A percentile compares a stretch with the other conserved stretches of the same genome.
These are phyloP conservation scores for Syzygium syzygioides DNA, from an alignment of 441 rosid species.

Conservation along the genomic window DNA sequence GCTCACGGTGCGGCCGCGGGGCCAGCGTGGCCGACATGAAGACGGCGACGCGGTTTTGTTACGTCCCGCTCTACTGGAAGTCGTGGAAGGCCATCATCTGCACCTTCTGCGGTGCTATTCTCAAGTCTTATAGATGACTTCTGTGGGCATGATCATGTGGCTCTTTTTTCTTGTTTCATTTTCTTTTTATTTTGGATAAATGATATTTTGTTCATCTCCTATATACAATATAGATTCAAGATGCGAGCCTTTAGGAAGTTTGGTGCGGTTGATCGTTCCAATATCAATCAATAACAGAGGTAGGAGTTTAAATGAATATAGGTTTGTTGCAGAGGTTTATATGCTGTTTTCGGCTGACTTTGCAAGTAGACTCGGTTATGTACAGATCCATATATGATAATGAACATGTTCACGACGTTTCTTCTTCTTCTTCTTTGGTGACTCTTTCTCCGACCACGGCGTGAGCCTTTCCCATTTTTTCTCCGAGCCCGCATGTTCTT, in stretches of 20 bases:
- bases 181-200: not conserved
- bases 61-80: constrained; percentile 72
- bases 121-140: constrained; percentile 51
- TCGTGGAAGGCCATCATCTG: constrained; percentile 82
- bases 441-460: not conserved
- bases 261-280: not conserved
- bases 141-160: not conserved
- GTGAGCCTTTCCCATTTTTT: not conserved
- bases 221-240: not conserved
- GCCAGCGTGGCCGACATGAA: constrained; percentile 93
- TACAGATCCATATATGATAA: not conserved
- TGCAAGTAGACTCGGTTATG: not conserved
- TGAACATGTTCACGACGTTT: not conserved
- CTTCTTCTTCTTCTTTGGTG: not conserved
- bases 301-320: not conserved
- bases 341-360: not conserved
- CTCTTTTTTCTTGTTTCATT: not conserved
- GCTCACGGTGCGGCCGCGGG: constrained; percentile 87
- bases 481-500: not conserved
- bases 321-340: not conserved
- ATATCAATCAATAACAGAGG: not conserved
- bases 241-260: not conserved
- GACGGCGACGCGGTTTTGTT: constrained; percentile 70
- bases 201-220: not conserved
- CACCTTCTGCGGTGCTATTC: constrained; percentile 76